These are phyloP conservation scores for Decorospora gaudefroyi DNA, from an alignment of 2,329 filamentous ascomycete genomes.

Conservation along the genomic window DNA sequence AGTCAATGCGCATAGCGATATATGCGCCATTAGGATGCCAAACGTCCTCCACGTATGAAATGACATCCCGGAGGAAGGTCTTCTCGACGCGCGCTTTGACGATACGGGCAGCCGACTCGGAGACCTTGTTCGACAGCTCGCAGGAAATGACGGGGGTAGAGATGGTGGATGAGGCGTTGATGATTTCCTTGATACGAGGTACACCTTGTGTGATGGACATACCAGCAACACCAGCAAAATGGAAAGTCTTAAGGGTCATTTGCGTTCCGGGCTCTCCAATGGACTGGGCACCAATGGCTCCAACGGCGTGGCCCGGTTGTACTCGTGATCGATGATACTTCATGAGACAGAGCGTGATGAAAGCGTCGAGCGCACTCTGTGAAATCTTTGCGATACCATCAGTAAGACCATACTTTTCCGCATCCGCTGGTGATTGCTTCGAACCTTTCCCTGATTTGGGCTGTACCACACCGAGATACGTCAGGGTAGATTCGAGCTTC, in stretches of 20 bases:
- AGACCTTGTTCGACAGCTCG: slow-evolving; percentile 73
- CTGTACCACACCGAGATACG: slow-evolving; percentile 32
- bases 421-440: slow-evolving; percentile 35
- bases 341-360: slow-evolving; percentile 79
- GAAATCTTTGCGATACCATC: slow-evolving; percentile 87
- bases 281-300: slow-evolving; percentile 93
- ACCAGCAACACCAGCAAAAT: slow-evolving; percentile 98
- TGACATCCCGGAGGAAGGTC: slow-evolving; percentile 82
- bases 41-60: slow-evolving; percentile 81
- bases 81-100: slow-evolving; percentile 96
- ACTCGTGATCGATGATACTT: slow-evolving; percentile 92
- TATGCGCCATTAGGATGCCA: slow-evolving; percentile 79
- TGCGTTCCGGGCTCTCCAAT: slow-evolving; percentile 98
- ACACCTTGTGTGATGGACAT: slow-evolving; percentile 99
- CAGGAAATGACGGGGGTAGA: slow-evolving; percentile 94
- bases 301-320: slow-evolving; percentile 93
- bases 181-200: slow-evolving; percentile 99
- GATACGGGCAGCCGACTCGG: slow-evolving; percentile 79
- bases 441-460: slow-evolving; percentile 15
- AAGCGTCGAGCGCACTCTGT: slow-evolving; percentile 69
- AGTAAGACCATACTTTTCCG: slow-evolving; percentile 44
- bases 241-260: slow-evolving; percentile 99
- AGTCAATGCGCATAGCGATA: slow-evolving; percentile 81
- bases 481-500: slow-evolving; percentile 59
- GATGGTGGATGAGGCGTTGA: slow-evolving; percentile 94